Evolutionary conservation across 2,329 filamentous ascomycete species (phyloP), one percentile per base, ranked within the genome.

Genomic region (Colletotrichum abscissum): DNA sequence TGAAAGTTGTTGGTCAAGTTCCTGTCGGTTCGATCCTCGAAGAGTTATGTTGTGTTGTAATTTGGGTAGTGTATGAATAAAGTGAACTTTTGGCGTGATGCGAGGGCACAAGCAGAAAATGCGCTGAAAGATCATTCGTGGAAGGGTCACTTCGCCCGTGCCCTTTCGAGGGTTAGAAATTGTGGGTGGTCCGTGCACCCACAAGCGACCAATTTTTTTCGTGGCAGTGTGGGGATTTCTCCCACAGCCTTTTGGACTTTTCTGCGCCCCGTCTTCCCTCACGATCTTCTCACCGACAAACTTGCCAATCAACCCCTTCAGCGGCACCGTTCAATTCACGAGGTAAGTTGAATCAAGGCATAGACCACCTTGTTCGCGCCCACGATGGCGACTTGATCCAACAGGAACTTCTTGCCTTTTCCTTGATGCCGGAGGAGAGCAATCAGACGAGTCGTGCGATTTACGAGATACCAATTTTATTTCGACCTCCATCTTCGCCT

Each of bases 11-110:
- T 84, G 85, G 79, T 76, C 80, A 82, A 82, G 80, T 81, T 79
- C 83, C 82, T 88, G 89, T 88, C 89, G 88, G 88, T 84, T 86
- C 88, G 89, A 91, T 91, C 90, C 90, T 91, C 90, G 90, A 91
- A 91, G 89, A 91, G 89, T 84, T 72, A 80, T 76, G 81, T 78
- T 79, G 79, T 84, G 73, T 80, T 76, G 81, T 78, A 57, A 64
- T 79, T 79, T 78, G 78, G 82, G 79, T 82, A 79, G 77, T 78
- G 78, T 80, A 77, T 79, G 74, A 76, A 78, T 78, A 76, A 49
- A 73, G 66, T 74, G 72, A 75, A 64, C 77, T 73, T 76, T 74
- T 76, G 74, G 73, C 78, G 75, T 56, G 60, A 57, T 30, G 42
- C 67, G 58, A 73, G 71, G 59, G 33, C 33, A 63, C 42, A 69